Evolutionary conservation across 2,329 filamentous ascomycete species (phyloP), one percentile per base, ranked within the genome.

Genomic region (Sclerotinia sclerotiorum): DNA sequence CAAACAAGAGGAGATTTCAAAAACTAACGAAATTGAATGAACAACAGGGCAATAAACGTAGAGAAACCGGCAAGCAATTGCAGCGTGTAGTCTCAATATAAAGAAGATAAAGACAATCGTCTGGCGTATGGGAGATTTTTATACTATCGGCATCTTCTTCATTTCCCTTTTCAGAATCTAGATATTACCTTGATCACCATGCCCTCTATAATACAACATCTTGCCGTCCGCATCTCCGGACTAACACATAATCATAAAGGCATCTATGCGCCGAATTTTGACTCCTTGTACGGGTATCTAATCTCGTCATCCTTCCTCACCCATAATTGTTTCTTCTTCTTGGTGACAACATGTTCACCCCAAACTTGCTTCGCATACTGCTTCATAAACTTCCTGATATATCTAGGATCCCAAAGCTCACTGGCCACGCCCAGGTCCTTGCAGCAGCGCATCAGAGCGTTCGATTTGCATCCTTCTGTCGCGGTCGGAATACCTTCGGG

Each of bases 401-500:
- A 99, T 67, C 91, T 84, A 48, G 95, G 95, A 81, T 99, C 95
- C 95, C 95, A 99, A 27, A 99, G 85, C 81, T 99, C 95, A 72
- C 90, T 94, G 1, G 93, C 95, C 72, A 99, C 91, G 48, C 95
- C 95, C 44, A 99, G 82, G 79, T 99, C 95, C 82, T 99, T 99
- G 84, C 95, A 98, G 85, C 94, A 98, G 69, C 95, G 91, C 89
- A 98, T 96, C 73, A 99, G 84, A 17, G 95, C 95, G 78, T 99
- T 99, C 71, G 93, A 97, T 81, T 97, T 97, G 85, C 93, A 97
- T 65, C 95, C 95, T 81, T 99, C 95, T 70, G 94, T 94, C 11
- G 95, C 94, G 1, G 94, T 97, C 35, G 95, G 93, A 72, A 99
- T 93, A 67, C 91, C 90, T 74, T 97, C 94, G 46, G 92, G 86